Evolutionary conservation across 2,329 filamentous ascomycete species (phyloP), one percentile per base, ranked within the genome.

Genomic region (Sporothrix luriei): DNA sequence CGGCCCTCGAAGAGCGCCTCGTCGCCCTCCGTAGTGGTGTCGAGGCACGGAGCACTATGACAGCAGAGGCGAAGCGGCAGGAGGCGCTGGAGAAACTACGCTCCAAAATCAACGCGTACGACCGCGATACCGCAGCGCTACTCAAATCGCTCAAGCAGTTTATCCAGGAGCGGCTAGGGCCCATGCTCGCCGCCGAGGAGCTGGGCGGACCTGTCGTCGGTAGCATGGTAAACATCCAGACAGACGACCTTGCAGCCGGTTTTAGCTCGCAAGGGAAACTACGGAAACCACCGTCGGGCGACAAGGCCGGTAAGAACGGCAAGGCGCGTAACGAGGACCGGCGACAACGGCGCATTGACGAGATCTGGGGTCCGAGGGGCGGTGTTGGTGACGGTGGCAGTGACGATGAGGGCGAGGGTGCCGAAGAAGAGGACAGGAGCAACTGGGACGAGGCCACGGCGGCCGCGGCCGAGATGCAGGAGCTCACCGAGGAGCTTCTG

Each of bases 151-250:
- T 96, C 69, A 86, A 90, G 72, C 81, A 80, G 19, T 96, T 96
- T 75, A 89, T 94, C 70, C 87, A 91, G 72, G 81, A 87, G 55
- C 85, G 87, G 52, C 83, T 97, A 0, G 90, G 91, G 1, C 80
- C 86, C 3, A 91, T 94, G 87, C 82, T 97, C 55, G 92, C 92
- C 7, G 91, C 91, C 0, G 93, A 96, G 79, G 91, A 93, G 75
- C 83, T 94, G 1, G 93, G 93, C 9, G 92, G 93, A 0, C 92
- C 93, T 0, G 90, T 93, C 13, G 91, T 94, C 0, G 91, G 93
- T 3, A 90, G 92, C 73, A 82, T 90, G 74, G 83, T 90, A 76
- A 87, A 91, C 77, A 75, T 91, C 26, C 79, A 88, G 82, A 74
- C 85, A 10, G 85, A 90, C 57, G 85, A 85, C 72, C 79, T 90